Conservation (phyloP, 805 yeast genomes). For the Sporopachydermia lactativora region DNA sequence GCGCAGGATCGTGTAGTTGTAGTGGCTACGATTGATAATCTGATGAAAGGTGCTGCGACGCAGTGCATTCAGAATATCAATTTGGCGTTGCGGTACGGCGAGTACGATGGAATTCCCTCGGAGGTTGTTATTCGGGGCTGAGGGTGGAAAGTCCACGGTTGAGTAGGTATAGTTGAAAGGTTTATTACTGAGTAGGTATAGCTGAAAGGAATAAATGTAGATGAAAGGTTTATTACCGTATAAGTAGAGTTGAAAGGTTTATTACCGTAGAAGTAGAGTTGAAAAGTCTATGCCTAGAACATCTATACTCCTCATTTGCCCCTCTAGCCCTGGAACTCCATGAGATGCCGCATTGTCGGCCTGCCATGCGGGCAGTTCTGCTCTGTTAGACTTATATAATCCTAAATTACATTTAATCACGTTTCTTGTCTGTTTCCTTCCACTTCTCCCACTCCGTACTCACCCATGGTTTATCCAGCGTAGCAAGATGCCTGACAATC, state of each 20-base stretch:
- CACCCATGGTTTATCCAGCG: conserved; percentile 86
- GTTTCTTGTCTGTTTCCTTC: not conserved
- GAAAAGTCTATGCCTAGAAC: too few species aligned
- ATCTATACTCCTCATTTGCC: too few species aligned
- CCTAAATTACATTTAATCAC: not conserved
- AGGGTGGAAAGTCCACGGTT: too few species aligned
- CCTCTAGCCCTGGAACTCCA: conserved; percentile 25
- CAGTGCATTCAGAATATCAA: conserved; percentile 80
- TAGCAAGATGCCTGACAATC: conserved; percentile 55
- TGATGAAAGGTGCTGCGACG: conserved; percentile 79
- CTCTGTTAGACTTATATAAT: not conserved
- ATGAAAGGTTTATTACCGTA: too few species aligned
- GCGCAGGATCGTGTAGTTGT: conserved; percentile 65
- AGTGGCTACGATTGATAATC: conserved; percentile 72
- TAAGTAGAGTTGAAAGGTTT: too few species aligned
- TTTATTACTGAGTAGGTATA: too few species aligned
- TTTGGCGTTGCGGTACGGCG: conserved; percentile 63
- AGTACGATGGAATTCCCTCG: conserved; percentile 72
- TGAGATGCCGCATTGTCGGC: conserved; percentile 88
- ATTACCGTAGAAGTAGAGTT: too few species aligned
- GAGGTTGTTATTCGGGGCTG: conserved; percentile 40
- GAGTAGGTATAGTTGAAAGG: too few species aligned
- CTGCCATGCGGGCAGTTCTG: conserved; percentile 80
- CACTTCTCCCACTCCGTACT: conserved; percentile 20
- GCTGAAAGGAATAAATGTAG: too few species aligned